Conservation (phyloP, 495 filamentous ascomycete genomes). For the Hypomontagnella submonticulosa region DNA sequence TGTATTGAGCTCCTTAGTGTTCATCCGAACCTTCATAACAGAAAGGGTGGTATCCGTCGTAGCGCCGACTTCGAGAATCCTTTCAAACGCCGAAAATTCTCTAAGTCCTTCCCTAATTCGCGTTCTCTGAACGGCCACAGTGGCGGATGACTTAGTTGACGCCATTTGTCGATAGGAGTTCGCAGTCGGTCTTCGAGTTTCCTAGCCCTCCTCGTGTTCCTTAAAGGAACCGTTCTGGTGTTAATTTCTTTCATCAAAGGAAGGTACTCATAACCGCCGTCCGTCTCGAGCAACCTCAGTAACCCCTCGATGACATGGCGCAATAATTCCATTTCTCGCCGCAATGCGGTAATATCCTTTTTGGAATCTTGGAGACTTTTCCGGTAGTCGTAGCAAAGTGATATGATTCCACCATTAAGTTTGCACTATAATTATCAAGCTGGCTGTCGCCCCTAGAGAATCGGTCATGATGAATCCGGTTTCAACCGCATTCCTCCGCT, state of each 20-base stretch:
- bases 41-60: conserved; percentile 4
- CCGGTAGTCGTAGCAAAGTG: conserved; percentile 14
- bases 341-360: conserved; percentile 2
- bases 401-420: conserved; percentile 8
- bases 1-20: conserved; percentile 1
- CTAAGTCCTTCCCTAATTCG: not conserved
- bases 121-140: conserved; percentile 7
- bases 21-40: conserved; percentile 1
- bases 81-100: conserved; percentile 1
- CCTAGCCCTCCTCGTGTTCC: conserved; percentile 2
- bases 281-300: conserved; percentile 5
- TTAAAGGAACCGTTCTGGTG: not conserved
- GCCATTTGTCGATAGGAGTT: conserved; percentile 2
- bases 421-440: conserved; percentile 4
- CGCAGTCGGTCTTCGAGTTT: conserved; percentile 8
- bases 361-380: not conserved
- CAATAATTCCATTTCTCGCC: conserved; percentile 4
- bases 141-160: not conserved
- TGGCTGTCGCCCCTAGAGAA: conserved; percentile 9
- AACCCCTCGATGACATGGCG: conserved; percentile 1
- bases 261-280: not conserved
- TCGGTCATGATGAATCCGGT: conserved; percentile 22
- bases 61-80: conserved; percentile 2
- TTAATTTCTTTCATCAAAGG: not conserved
- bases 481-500: too few species aligned